Percentiles rank a stretch among this genome's conserved stretches.
Evolutionary conservation across 805 yeast genomes (phyloP).

Genomic region (Sungouiozyma intestinalis): DNA sequence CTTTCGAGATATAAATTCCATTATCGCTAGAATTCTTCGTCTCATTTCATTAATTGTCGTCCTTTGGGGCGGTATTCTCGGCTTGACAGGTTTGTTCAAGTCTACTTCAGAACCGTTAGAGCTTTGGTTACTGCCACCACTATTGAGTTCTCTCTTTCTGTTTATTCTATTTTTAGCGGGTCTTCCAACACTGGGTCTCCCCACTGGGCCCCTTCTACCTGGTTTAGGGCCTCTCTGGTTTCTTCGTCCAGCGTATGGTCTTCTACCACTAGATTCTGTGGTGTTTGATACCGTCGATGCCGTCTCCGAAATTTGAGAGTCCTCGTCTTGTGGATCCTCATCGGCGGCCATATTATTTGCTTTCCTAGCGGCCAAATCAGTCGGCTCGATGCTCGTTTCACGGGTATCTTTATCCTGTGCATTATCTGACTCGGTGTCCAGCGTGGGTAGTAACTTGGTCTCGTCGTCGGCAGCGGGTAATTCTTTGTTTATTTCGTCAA

Average conservation of each 20-base stretch:
- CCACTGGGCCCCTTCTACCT: constrained; percentile 2
- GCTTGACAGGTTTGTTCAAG: constrained; percentile 65
- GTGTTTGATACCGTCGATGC: not conserved
- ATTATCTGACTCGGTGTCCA: not conserved
- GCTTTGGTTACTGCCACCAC: constrained; percentile 8
- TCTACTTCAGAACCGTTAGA: constrained; percentile 31
- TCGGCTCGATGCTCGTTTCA: not conserved
- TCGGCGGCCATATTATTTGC: not conserved
- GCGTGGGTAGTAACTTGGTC: not conserved
- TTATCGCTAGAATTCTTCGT: constrained; percentile 75
- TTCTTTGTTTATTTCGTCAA: not conserved
- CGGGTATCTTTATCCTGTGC: not conserved
- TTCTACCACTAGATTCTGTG: not conserved
- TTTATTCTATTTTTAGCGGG: not conserved
- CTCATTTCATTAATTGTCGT: constrained; percentile 75
- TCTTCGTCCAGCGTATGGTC: not conserved
- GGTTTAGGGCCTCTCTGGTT: constrained; percentile 9
- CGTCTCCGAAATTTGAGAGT: not conserved
- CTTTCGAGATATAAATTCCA: constrained; percentile 83
- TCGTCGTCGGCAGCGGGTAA: not conserved
- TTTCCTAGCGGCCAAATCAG: not conserved
- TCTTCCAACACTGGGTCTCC: not conserved
- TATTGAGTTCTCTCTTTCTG: constrained; percentile 8
- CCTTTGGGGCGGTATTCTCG: constrained; percentile 71
- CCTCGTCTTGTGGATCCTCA: not conserved